Base-by-base conservation (phyloP, 2,329 filamentous ascomycete genomes). In the Aspergillus carbonarius region DNA sequence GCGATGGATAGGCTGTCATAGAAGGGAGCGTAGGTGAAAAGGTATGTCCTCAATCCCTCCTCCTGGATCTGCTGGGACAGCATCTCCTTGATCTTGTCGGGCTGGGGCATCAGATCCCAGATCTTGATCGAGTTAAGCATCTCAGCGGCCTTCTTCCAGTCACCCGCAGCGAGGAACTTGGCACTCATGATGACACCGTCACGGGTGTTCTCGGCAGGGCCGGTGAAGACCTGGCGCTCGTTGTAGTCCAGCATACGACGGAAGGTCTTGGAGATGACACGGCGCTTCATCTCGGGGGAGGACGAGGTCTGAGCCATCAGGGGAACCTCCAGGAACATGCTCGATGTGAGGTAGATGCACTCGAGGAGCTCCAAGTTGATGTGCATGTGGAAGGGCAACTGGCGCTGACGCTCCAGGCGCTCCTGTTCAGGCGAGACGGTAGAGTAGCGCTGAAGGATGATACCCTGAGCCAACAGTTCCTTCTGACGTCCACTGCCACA, bases 331-430 rank as follows among this genome's bases (percentile, higher is more conserved):
- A 99, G 86, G 66, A 99, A 89, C 95, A 99, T 99, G 80, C 92
- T 97, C 83, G 93, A 98, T 52, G 95, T 98, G 60, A 99, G 85
- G 81, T 99, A 99, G 62, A 98, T 93, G 73, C 95, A 98, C 82
- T 99, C 95, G 39, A 99, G 86, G 56, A 99, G 86, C 78, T 99
- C 95, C 54, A 99, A 85, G 83, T 99, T 99, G 83, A 99, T 99
- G 85, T 99, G 95, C 92, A 99, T 97, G 83, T 99, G 95, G 88
- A 99, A 99, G 37, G 95, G 95, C 67, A 99, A 85, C 81, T 99
- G 95, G 70, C 95, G 89, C 81, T 98, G 93, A 75, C 95, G 91
- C 82, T 99, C 95, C 39, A 98, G 85, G 66, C 93, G 91, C 82
- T 99, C 95, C 79, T 99, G 95, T 79, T 99, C 95, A 17, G 95